Evolutionary conservation across 108 stramenopile genomes (phyloP).

Genomic region (Conticribra guillardii): DNA sequence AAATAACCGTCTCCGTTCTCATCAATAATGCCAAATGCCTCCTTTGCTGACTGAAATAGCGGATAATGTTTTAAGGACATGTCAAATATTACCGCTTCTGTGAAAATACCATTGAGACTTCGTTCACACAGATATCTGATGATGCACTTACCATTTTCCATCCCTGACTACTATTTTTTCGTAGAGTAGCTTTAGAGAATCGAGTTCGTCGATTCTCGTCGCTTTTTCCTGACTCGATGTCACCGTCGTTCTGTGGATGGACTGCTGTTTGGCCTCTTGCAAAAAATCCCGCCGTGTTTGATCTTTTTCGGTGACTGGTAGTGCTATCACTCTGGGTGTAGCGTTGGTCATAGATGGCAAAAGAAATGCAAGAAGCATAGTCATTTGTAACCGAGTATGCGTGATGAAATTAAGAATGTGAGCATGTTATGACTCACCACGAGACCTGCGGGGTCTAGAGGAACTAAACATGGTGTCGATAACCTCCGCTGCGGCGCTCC

Average conservation of each 20-base stretch:
- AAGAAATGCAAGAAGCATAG: too few species aligned
- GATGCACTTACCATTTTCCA: slow-evolving; percentile 36
- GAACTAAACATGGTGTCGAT: slow-evolving; percentile 7
- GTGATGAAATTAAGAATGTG: background rate
- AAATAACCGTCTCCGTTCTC: slow-evolving; percentile 61
- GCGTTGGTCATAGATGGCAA: too few species aligned
- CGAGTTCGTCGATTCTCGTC: background rate
- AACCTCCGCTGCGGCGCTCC: slow-evolving; percentile 3
- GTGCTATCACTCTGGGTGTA: background rate
- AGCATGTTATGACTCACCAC: background rate
- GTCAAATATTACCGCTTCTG: background rate
- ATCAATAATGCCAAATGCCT: slow-evolving; percentile 61
- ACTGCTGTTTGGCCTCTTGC: slow-evolving; percentile 11
- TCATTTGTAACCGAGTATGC: too few species aligned
- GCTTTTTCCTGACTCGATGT: slow-evolving; percentile 28
- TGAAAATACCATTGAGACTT: background rate
- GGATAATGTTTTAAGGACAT: background rate
- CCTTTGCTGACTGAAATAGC: slow-evolving; percentile 42
- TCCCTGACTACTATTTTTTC: slow-evolving; percentile 5
- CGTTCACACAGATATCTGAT: background rate
- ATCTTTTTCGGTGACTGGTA: background rate
- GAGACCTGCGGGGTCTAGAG: background rate
- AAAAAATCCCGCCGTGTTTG: background rate
- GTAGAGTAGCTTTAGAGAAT: slow-evolving; percentile 18
- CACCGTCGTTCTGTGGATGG: slow-evolving; percentile 26